Evolutionary conservation across 768 basidiomycete genomes (phyloP).

Genomic region (Suillus variegatus): DNA sequence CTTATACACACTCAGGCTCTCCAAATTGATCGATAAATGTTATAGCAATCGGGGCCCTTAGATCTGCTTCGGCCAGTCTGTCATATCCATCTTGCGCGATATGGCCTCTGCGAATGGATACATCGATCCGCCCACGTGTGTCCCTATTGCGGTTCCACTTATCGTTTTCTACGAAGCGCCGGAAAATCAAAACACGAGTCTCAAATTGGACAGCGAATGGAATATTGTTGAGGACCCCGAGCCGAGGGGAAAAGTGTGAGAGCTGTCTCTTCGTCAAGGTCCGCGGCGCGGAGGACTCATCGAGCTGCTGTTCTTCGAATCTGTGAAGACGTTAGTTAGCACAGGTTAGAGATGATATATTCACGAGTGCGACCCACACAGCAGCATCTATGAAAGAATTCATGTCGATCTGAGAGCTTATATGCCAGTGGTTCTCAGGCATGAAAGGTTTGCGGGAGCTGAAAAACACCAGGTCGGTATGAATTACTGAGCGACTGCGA

Average conservation of each 20-base stretch:
- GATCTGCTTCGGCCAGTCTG: slow-evolving; percentile 68
- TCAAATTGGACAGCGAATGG: slow-evolving; percentile 96
- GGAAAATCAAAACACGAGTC: slow-evolving; percentile 86
- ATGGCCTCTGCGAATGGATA: slow-evolving; percentile 55
- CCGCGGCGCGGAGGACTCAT: slow-evolving; percentile 26
- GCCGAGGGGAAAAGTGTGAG: slow-evolving; percentile 59
- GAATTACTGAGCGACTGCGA: background rate
- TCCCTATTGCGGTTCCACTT: slow-evolving; percentile 24
- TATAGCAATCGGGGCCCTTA: slow-evolving; percentile 86
- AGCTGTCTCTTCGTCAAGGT: slow-evolving; percentile 68
- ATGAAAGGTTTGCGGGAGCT: slow-evolving; percentile 87
- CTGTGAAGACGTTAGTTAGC: slow-evolving; percentile 33
- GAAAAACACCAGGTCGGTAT: slow-evolving; percentile 12
- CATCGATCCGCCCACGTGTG: slow-evolving; percentile 25
- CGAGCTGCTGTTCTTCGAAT: slow-evolving; percentile 63
- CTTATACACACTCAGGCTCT: slow-evolving; percentile 67
- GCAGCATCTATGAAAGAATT: slow-evolving; percentile 84
- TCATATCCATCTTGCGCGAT: slow-evolving; percentile 94
- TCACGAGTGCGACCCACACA: slow-evolving; percentile 50
- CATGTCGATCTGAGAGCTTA: slow-evolving; percentile 60
- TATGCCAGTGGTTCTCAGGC: slow-evolving; percentile 83
- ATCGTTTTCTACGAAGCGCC: slow-evolving; percentile 78
- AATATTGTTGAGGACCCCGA: slow-evolving; percentile 92
- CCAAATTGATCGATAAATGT: slow-evolving; percentile 92
- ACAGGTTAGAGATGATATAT: background rate